Evolutionary conservation across 1,284 basidiomycete species (phyloP).

Genomic region (Microbotryum saponariae): DNA sequence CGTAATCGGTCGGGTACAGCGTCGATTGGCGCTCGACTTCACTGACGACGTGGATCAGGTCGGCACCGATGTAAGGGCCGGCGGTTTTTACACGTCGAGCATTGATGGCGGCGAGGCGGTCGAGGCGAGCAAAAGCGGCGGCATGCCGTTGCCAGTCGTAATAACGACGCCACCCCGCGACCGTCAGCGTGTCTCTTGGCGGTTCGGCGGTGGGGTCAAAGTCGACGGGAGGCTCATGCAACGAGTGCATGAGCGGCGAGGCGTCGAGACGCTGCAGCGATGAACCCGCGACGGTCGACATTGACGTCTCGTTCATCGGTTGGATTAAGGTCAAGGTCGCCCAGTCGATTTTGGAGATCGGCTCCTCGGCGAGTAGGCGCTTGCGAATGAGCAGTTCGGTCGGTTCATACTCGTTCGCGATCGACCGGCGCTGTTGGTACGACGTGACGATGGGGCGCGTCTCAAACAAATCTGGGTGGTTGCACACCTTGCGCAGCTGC

Average conservation of each 20-base stretch:
- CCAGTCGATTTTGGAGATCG: conserved; percentile 49
- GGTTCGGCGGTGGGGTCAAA: conserved; percentile 33
- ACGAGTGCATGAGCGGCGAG: conserved; percentile 50
- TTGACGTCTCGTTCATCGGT: conserved; percentile 43
- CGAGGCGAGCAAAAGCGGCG: conserved; percentile 56
- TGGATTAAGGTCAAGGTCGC: conserved; percentile 60
- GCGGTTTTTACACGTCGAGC: conserved; percentile 57
- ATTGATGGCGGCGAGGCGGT: conserved; percentile 67
- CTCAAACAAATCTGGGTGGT: conserved; percentile 79
- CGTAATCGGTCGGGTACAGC: conserved; percentile 54
- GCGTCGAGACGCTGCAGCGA: conserved; percentile 57
- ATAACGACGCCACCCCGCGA: conserved; percentile 62
- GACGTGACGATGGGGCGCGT: conserved; percentile 88
- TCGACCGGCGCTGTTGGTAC: conserved; percentile 75
- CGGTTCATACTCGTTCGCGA: conserved; percentile 76
- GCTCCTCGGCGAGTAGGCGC: conserved; percentile 51
- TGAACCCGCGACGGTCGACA: conserved; percentile 51
- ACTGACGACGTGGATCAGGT: conserved; percentile 50
- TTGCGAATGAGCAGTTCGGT: conserved; percentile 77
- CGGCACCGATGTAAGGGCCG: conserved; percentile 58
- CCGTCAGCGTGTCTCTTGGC: conserved; percentile 59
- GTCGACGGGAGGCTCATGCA: conserved; percentile 15
- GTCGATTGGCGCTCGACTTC: conserved; percentile 45
- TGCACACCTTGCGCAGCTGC: conserved; percentile 70
- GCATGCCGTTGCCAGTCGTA: conserved; percentile 53